Base-by-base conservation (phyloP, 2,329 filamentous ascomycete genomes). In the Trichoderma oligosporum region DNA sequence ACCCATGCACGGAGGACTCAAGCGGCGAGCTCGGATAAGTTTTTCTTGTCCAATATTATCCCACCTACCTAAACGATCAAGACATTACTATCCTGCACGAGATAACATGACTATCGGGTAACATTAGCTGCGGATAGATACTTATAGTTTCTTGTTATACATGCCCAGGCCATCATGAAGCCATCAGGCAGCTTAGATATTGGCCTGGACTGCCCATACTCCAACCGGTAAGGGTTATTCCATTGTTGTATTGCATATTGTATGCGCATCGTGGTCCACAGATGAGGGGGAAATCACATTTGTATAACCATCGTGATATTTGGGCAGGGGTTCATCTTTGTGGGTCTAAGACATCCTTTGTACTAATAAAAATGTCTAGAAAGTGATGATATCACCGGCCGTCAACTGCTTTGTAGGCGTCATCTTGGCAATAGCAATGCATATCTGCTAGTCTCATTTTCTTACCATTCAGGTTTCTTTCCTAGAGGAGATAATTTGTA, bases 21-120 rank as follows among this genome's bases (percentile, higher is more conserved):
- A n/a, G 46, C n/a, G 31, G 47, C 24, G 47, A 27, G 25, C n/a
- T 39, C 16, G 24, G 35, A 51, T 27, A 24, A 29, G 35, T 22
- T 20, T 29, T 12, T 35, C 47, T 36, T 16, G 33, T 16, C 47
- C 14, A 38, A 14, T 16, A 22, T 18, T 6, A 16, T 9, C 35
- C n/a, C 47, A 51, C 47, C 47, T 51, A 27, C 47, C 24, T 39
- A 51, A 51, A 51, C n/a, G 24, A 51, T 51, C 47, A 27, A 51
- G 47, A 29, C 24, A 51, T 39, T 27, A n/a, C 38, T 39, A 31
- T 25, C 33, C 35, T 4, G 33, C 11, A 20, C 33, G 22, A 16
- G 46, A 49, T 49, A 25, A 24, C 22, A 39, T 39, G 47, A 39
- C 35, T 22, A n/a, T 51, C 24, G 11, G 35, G 47, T 51, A 39